These are phyloP conservation scores for Amanita muscaria DNA, from an alignment of 768 basidiomycete genomes.

Conservation along the genomic window DNA sequence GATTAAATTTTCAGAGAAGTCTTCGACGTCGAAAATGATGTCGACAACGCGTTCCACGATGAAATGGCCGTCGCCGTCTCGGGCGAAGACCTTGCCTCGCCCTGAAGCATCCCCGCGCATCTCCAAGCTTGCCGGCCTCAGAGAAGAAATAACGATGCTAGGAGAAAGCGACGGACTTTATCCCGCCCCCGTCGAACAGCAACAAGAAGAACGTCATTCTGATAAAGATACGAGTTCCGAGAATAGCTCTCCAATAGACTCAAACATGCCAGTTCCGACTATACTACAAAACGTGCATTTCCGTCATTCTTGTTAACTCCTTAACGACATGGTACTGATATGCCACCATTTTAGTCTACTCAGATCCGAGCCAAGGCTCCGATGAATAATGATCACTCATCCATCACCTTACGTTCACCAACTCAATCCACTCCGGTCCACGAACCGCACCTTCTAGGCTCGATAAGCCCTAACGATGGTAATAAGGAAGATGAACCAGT, in stretches of 20 bases:
- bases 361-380: constrained; percentile 1
- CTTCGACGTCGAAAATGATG: constrained; percentile 2
- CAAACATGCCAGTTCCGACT: constrained; percentile 6
- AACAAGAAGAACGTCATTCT: constrained; percentile 2
- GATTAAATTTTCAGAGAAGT: constrained; percentile 5
- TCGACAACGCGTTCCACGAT: constrained; percentile 2
- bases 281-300: constrained; percentile 4
- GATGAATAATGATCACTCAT: neutral
- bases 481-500: constrained; percentile 7
- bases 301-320: constrained; percentile 5
- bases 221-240: constrained; percentile 3
- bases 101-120: constrained; percentile 18
- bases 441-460: neutral
- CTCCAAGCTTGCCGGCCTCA: constrained; percentile 16
- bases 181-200: constrained; percentile 7
- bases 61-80: constrained; percentile 5
- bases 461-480: neutral
- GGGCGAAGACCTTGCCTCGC: constrained; percentile 6
- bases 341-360: constrained; percentile 3
- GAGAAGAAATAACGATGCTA: constrained; percentile 20
- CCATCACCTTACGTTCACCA: neutral
- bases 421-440: constrained; percentile 4
- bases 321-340: constrained; percentile 7
- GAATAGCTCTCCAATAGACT: constrained; percentile 7
- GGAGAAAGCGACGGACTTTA: constrained; percentile 13